These are phyloP conservation scores for Leptographium wingfieldii DNA, from an alignment of 2,329 filamentous ascomycete genomes.

Conservation along the genomic window DNA sequence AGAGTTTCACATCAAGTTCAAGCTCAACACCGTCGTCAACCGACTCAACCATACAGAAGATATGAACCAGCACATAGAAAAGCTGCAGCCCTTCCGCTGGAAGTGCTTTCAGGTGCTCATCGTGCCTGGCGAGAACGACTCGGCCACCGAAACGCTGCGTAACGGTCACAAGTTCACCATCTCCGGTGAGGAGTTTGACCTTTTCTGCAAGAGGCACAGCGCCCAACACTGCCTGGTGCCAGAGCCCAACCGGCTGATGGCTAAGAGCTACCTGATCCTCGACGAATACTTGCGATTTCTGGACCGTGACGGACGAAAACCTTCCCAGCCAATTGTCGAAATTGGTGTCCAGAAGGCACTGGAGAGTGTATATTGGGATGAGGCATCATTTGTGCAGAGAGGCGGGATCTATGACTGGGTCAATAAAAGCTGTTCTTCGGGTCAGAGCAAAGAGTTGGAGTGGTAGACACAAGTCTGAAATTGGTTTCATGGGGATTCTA, in stretches of 20 bases:
- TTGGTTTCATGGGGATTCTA: too few relatives aligned
- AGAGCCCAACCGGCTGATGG: neutral
- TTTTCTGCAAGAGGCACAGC: neutral
- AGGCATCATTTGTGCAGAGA: neutral
- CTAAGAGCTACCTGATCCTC: conserved; percentile 1
- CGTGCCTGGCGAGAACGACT: neutral
- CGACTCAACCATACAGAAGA: neutral
- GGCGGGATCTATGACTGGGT: neutral
- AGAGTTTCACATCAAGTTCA: neutral
- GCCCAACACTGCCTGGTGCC: neutral
- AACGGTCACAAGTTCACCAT: neutral
- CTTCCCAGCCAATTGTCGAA: neutral
- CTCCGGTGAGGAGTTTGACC: neutral
- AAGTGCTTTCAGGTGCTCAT: conserved; percentile 1
- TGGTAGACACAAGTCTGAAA: neutral
- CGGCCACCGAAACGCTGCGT: neutral
- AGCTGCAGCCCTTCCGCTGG: neutral
- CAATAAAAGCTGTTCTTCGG: neutral
- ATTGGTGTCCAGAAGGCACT: neutral
- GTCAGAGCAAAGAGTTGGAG: neutral
- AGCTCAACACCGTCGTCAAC: conserved; percentile 1
- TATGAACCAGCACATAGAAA: neutral
- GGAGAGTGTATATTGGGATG: neutral
- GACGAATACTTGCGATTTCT: conserved; percentile 1
- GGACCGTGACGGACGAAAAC: neutral